A percentile compares a stretch with the other conserved stretches of the same genome.
phyloP scores from a whole-genome alignment of 2,329 filamentous ascomycete genomes.

The Apiospora phragmitis region DNA sequence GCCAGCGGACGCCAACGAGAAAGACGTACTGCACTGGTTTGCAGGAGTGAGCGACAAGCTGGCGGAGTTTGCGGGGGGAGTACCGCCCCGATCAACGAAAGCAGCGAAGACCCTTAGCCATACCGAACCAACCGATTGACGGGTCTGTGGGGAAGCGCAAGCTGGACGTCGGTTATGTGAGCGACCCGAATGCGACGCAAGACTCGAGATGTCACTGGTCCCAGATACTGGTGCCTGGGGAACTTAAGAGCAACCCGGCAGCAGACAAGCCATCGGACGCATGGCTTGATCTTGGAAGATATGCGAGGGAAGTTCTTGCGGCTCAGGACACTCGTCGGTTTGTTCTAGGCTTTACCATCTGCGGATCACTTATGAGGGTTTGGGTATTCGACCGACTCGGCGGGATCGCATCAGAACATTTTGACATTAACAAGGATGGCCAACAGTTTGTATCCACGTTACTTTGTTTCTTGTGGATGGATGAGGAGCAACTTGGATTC shows the following conservation, averaged over 20 bases:
- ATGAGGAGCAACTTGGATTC: neutral
- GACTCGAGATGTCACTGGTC: conserved; percentile 32
- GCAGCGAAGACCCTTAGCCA: conserved; percentile 19
- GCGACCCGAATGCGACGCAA: conserved; percentile 20
- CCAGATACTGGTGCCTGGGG: conserved; percentile 39
- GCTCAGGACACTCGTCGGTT: conserved; percentile 43
- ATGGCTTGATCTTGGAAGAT: conserved; percentile 43
- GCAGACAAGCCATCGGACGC: conserved; percentile 34
- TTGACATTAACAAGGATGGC: conserved; percentile 22
- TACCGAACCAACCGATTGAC: conserved; percentile 25
- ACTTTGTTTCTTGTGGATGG: neutral
- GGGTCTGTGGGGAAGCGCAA: conserved; percentile 34
- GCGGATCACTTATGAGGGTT: conserved; percentile 43
- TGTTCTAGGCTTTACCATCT: conserved; percentile 49
- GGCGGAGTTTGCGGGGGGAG: conserved; percentile 24
- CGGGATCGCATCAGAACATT: conserved; percentile 43
- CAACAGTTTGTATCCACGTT: neutral
- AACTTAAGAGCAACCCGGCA: conserved; percentile 42
- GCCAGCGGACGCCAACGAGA: conserved; percentile 34
- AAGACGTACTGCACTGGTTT: conserved; percentile 38
- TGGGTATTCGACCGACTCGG: conserved; percentile 48
- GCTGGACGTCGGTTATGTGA: conserved; percentile 34
- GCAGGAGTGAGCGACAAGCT: conserved; percentile 28
- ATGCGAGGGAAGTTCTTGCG: conserved; percentile 44
- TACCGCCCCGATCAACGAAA: conserved; percentile 20